Conservation (phyloP, 306 rosid genomes). For the Styphnolobium japonicum region DNA sequence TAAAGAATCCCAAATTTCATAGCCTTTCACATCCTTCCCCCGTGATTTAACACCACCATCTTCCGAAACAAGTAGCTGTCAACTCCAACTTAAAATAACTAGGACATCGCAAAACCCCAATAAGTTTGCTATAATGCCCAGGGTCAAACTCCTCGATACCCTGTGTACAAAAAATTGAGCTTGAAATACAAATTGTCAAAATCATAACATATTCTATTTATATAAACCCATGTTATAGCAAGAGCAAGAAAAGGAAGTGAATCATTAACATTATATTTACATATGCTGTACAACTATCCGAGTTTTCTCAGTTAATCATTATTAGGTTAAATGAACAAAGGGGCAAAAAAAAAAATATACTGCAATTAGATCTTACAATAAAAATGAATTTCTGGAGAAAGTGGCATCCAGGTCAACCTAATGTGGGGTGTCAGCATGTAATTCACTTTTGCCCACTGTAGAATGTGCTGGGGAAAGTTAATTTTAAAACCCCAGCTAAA, state of each 20-base stretch:
- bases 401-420: constrained; percentile 31
- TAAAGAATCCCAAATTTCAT: background rate
- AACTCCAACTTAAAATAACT: background rate
- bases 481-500: constrained; percentile 39
- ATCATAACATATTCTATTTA: background rate
- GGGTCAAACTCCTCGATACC: background rate
- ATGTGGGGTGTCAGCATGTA: constrained; percentile 25
- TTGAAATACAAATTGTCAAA: background rate
- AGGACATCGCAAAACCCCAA: no score
- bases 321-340: constrained; percentile 33
- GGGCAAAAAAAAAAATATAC: background rate
- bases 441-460: constrained; percentile 34
- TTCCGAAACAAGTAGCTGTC: background rate
- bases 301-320: constrained; percentile 29
- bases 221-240: background rate
- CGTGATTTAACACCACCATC: no score
- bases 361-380: constrained; percentile 20
- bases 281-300: constrained; percentile 50
- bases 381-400: constrained; percentile 1
- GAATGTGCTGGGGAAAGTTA: constrained; percentile 16
- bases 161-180: background rate
- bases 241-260: background rate
- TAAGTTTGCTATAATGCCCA: no score
- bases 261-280: constrained; percentile 45
- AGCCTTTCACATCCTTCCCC: background rate